phyloP scores from a whole-genome alignment of 208 protist species.

The Leptomonas pyrrhocoris region DNA sequence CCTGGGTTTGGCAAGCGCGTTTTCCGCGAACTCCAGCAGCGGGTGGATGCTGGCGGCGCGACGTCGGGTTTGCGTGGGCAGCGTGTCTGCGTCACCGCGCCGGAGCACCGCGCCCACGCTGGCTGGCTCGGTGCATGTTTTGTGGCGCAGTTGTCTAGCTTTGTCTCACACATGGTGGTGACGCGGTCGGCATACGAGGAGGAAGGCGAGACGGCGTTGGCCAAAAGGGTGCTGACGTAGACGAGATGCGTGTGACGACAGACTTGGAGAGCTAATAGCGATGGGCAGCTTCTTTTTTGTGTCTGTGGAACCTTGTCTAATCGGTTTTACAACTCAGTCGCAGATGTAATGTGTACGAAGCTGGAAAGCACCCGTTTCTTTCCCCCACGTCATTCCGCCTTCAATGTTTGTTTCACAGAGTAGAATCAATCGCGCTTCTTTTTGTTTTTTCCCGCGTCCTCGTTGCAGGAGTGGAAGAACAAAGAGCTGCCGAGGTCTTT shows the following conservation, averaged over 20 bases:
- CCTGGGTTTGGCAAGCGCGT: slow-evolving; percentile 93
- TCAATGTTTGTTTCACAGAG: too few species aligned
- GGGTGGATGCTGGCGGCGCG: slow-evolving; percentile 28
- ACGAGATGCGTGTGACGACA: background rate
- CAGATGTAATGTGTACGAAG: too few species aligned
- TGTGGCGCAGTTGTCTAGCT: slow-evolving; percentile 92
- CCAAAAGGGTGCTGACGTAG: slow-evolving; percentile 52
- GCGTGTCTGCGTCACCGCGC: slow-evolving; percentile 93
- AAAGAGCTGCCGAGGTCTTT: too few species aligned
- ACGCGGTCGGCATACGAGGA: slow-evolving; percentile 57
- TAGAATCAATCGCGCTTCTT: too few species aligned
- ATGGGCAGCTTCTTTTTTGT: slow-evolving; percentile 1
- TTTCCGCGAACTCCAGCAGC: slow-evolving; percentile 82
- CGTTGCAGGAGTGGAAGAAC: too few species aligned
- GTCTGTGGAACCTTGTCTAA: too few species aligned
- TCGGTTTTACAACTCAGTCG: too few species aligned
- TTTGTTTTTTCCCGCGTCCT: too few species aligned
- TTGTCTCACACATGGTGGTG: slow-evolving; percentile 82
- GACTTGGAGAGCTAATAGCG: background rate
- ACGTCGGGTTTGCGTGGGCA: slow-evolving; percentile 44
- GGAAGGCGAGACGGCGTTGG: slow-evolving; percentile 55
- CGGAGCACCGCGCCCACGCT: slow-evolving; percentile 87
- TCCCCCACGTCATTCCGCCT: too few species aligned
- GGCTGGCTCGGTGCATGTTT: slow-evolving; percentile 97
- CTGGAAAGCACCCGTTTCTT: too few species aligned